Conservation (phyloP, 176 grass and related monocot species). For the Poa annua region DNA sequence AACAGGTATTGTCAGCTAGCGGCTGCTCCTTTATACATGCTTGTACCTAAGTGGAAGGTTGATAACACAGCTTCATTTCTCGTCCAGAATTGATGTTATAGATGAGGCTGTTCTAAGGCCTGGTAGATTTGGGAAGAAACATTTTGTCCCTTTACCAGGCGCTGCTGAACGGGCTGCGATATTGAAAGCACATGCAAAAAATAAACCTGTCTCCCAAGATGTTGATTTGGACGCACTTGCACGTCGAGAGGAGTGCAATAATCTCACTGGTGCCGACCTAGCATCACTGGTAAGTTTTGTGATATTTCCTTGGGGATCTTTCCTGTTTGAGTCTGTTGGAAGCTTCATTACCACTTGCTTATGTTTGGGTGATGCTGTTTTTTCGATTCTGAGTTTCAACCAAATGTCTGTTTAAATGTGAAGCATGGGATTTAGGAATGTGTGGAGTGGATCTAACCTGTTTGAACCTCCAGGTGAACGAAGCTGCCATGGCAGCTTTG, state of each 20-base stretch:
- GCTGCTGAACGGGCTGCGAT: slow-evolving; percentile 65
- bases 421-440: neutral
- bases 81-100: slow-evolving; percentile 78
- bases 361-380: neutral
- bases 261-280: slow-evolving; percentile 77
- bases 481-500: slow-evolving; percentile 80
- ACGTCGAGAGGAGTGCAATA: slow-evolving; percentile 54
- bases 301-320: neutral
- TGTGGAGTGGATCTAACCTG: neutral
- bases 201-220: slow-evolving; percentile 58
- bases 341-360: neutral
- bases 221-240: slow-evolving; percentile 68
- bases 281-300: slow-evolving; percentile 66
- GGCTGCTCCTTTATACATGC: neutral
- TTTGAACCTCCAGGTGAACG: slow-evolving; percentile 60
- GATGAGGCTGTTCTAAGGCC: slow-evolving; percentile 82
- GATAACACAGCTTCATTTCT: slow-evolving; percentile 10
- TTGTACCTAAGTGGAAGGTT: neutral
- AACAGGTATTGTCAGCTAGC: slow-evolving; percentile 64
- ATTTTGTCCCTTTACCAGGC: slow-evolving; percentile 81
- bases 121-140: slow-evolving; percentile 81
- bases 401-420: neutral
- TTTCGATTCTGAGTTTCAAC: too few relatives aligned
- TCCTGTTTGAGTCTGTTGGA: neutral
- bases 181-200: slow-evolving; percentile 71